Evolutionary conservation across 2,329 filamentous ascomycete species (phyloP).

Genomic region (Aspergillus brasiliensis): DNA sequence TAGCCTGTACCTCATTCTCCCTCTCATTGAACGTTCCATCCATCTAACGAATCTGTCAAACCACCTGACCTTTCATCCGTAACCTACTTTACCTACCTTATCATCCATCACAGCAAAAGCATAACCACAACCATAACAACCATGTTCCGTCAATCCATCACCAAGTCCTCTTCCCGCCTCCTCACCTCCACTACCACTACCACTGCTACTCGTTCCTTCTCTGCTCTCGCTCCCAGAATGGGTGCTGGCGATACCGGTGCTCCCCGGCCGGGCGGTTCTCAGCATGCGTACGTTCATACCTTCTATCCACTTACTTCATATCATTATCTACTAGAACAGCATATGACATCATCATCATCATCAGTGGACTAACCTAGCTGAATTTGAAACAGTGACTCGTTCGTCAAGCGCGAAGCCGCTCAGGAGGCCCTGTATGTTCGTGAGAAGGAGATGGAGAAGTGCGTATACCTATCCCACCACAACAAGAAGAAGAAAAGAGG

Average conservation of each 20-base stretch:
- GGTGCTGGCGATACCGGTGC: constrained; percentile 69
- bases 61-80: not conserved
- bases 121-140: constrained; percentile 9
- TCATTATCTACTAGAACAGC: not conserved
- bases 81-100: not conserved
- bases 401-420: constrained; percentile 88
- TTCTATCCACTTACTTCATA: not conserved
- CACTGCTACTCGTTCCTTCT: constrained; percentile 57
- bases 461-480: constrained; percentile 18
- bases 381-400: constrained; percentile 71
- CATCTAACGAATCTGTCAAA: not conserved
- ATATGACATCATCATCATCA: constrained; percentile 23
- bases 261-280: constrained; percentile 38
- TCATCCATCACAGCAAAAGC: constrained; percentile 1
- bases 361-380: constrained; percentile 10
- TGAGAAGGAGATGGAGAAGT: constrained; percentile 87
- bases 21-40: constrained; percentile 1
- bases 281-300: constrained; percentile 38
- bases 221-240: constrained; percentile 65
- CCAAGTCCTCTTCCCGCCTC: constrained; percentile 57
- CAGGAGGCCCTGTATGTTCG: constrained; percentile 82
- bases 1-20: no score
- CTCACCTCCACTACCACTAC: constrained; percentile 42
- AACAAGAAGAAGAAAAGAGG: not conserved
- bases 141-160: constrained; percentile 70